phyloP scores from a whole-genome alignment of 1,284 basidiomycete species.

The Austropuccinia psidii region DNA sequence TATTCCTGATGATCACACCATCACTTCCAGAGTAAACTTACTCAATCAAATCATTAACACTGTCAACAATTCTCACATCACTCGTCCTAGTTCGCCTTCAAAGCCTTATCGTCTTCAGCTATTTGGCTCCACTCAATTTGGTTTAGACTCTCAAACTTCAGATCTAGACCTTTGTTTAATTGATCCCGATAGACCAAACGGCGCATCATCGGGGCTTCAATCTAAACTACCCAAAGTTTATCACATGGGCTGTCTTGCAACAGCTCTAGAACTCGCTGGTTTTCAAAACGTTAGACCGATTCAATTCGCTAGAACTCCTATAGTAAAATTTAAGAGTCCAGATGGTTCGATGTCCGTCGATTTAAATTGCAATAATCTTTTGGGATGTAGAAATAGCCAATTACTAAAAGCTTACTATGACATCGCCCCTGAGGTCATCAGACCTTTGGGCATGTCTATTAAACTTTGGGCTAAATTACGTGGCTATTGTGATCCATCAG shows the following conservation, averaged over 20 bases:
- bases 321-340: slow-evolving; percentile 13
- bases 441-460: slow-evolving; percentile 9
- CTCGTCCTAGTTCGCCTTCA: no score
- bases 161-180: slow-evolving; percentile 23
- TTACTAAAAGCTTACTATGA: slow-evolving; percentile 12
- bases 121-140: slow-evolving; percentile 22
- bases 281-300: slow-evolving; percentile 10
- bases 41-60: no score
- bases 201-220: background rate
- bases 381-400: slow-evolving; percentile 7
- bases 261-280: background rate
- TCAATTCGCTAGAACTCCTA: background rate
- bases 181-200: slow-evolving; percentile 5
- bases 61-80: no score
- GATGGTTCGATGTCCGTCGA: background rate
- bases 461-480: slow-evolving; percentile 28
- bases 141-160: slow-evolving; percentile 9
- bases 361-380: slow-evolving; percentile 22
- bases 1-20: no score
- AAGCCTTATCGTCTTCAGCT: background rate
- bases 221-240: background rate
- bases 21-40: no score
- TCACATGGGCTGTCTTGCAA: background rate
- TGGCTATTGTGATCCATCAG: slow-evolving; percentile 29
- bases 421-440: slow-evolving; percentile 2